Evolutionary conservation across 495 filamentous ascomycete genomes (phyloP), one percentile per base, ranked within the genome.

Genomic region (Trichoderma reesei): DNA sequence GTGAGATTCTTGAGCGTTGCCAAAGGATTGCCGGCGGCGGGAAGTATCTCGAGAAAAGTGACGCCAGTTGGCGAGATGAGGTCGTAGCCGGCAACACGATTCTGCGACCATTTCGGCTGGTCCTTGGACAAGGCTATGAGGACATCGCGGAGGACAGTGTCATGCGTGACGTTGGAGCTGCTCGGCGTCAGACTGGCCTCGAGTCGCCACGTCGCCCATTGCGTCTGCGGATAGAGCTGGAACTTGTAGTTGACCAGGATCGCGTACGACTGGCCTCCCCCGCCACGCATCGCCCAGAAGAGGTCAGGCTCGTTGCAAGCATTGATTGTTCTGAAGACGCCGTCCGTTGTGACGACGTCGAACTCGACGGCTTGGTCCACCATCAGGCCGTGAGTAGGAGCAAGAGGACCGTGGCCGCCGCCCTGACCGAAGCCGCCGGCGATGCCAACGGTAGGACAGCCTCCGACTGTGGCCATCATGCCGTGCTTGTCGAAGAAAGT

Each of bases 351-450:
- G 2, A 85, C 82, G 13, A 85, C 79, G 41, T 76, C 78, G 16
- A 74, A 74, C 56, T 79, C 74, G 20, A 78, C 69, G 6, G 79
- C 73, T 31, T 82, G 78, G 59, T 80, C 78, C 3, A 79, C 76
- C 3, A 73, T 81, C 38, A 85, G 74, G 0, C 83, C 84, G 62
- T 77, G 79, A 7, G 67, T 72, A 0, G 82, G 81, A 20, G 71
- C 66, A 0, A 85, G 69, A 5, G 74, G 69, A 0, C 70, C 16
- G 67, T 70, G 33, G 13, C 88, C 88, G 26, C 85, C 87, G 4
- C 85, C 86, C 68, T 85, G 82, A 20, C 74, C 82, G 65, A 84
- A 83, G 8, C 80, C 80, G 34, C 80, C 81, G 6, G 76, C 75
- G 18, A 77, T 62, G 20, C 82, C 82, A 16, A 85, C 82, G 11